A percentile compares a stretch with the other conserved stretches of the same genome.
Evolutionary conservation across 1,139 yeast species (phyloP).

Genomic region (Geotrichum phurueaensis): DNA sequence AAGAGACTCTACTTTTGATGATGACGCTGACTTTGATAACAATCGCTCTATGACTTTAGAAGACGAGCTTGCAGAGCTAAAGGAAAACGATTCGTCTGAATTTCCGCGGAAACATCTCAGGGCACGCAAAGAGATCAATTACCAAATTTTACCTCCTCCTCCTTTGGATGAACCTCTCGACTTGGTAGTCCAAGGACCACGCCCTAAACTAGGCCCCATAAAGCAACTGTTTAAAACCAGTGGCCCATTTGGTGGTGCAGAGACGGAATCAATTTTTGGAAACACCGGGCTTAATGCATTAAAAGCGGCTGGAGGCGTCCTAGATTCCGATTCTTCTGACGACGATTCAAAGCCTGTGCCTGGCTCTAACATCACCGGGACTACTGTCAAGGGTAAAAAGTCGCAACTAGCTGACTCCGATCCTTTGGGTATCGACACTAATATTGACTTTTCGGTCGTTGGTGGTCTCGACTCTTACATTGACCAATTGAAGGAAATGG

Average conservation of each 20-base stretch:
- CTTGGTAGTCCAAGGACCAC: constrained; percentile 8
- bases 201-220: constrained; percentile 23
- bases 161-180: constrained; percentile 38
- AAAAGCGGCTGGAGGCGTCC: constrained; percentile 49
- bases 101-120: constrained; percentile 57
- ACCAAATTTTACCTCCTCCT: constrained; percentile 82
- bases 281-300: constrained; percentile 46
- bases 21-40: constrained; percentile 28
- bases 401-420: constrained; percentile 81
- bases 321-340: constrained; percentile 61
- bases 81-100: constrained; percentile 43
- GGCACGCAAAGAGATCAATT: constrained; percentile 75
- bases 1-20: background rate
- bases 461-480: constrained; percentile 92
- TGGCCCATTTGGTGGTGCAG: constrained; percentile 41
- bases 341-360: constrained; percentile 37
- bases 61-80: constrained; percentile 41
- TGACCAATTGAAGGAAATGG: constrained; percentile 92
- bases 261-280: constrained; percentile 96
- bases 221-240: constrained; percentile 29
- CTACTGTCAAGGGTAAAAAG: constrained; percentile 42
- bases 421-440: constrained; percentile 89
- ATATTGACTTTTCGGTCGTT: constrained; percentile 79
- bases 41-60: constrained; percentile 25
- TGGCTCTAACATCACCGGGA: constrained; percentile 35